phyloP scores from a whole-genome alignment of 73 alveolate genomes.

The Diophrys appendiculata region DNA sequence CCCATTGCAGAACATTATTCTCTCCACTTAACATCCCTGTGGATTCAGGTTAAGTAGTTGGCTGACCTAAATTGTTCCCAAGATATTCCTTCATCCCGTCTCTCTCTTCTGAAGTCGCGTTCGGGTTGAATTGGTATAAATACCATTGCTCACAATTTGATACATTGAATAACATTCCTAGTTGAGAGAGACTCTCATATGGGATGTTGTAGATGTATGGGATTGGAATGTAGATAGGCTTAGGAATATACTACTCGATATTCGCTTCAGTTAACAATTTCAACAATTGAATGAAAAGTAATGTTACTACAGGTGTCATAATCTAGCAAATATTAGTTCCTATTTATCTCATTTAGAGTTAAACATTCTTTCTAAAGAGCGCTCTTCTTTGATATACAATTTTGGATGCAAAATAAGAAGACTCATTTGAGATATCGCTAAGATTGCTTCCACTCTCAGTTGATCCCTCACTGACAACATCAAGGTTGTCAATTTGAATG shows the following conservation, averaged over 20 bases:
- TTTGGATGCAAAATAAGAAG: slow-evolving; percentile 32
- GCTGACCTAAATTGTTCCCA: slow-evolving; percentile 35
- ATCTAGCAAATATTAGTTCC: slow-evolving; percentile 80
- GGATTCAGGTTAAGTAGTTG: slow-evolving; percentile 18
- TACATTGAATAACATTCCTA: slow-evolving; percentile 11
- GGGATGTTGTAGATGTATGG: slow-evolving; percentile 39
- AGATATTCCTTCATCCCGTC: slow-evolving; percentile 7
- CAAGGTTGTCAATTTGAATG: neutral
- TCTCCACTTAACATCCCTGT: slow-evolving; percentile 37
- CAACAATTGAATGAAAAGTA: slow-evolving; percentile 75
- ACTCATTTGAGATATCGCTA: slow-evolving; percentile 38
- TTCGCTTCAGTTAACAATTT: slow-evolving; percentile 61
- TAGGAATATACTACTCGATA: slow-evolving; percentile 54
- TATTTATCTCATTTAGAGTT: slow-evolving; percentile 65
- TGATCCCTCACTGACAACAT: neutral
- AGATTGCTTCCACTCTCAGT: slow-evolving; percentile 34
- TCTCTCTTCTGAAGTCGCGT: neutral
- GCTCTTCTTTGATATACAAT: slow-evolving; percentile 60
- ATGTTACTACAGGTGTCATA: slow-evolving; percentile 87
- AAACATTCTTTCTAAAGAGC: slow-evolving; percentile 68
- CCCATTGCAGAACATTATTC: slow-evolving; percentile 20
- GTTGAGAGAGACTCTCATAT: slow-evolving; percentile 5
- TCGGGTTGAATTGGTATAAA: slow-evolving; percentile 6
- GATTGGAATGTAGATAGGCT: slow-evolving; percentile 62
- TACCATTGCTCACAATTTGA: slow-evolving; percentile 34